These are phyloP conservation scores for Erigeron canadensis DNA, from an alignment of 129 eudicot genomes.

Conservation along the genomic window DNA sequence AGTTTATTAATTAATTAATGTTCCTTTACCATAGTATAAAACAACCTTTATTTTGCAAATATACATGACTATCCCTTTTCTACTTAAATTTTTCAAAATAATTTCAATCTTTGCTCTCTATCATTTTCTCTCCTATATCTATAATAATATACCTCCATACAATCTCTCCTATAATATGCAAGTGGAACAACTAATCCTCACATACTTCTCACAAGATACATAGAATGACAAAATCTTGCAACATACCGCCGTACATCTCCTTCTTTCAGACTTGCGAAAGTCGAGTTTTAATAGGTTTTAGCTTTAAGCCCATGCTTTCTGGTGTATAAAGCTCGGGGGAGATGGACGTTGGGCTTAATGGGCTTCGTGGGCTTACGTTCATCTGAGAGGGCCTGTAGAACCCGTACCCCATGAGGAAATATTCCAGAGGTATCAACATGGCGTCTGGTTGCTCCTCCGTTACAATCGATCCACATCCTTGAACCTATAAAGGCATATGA, in stretches of 20 bases:
- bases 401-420: constrained; percentile 89
- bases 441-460: constrained; percentile 96
- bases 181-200: constrained; percentile 25
- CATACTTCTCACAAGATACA: constrained; percentile 23
- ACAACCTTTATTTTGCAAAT: constrained; percentile 24
- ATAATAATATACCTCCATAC: constrained; percentile 32
- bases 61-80: constrained; percentile 29
- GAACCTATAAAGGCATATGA: constrained; percentile 53
- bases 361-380: constrained; percentile 89
- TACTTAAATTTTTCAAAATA: constrained; percentile 19
- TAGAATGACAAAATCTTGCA: constrained; percentile 36
- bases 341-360: constrained; percentile 82
- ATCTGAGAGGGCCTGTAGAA: constrained; percentile 63
- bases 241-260: constrained; percentile 15
- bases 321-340: constrained; percentile 99
- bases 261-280: constrained; percentile 31
- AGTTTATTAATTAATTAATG: constrained; percentile 21
- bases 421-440: constrained; percentile 89
- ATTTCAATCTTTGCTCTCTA: constrained; percentile 28
- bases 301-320: constrained; percentile 94
- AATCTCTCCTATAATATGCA: constrained; percentile 20
- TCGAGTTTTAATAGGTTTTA: constrained; percentile 89
- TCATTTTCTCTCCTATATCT: constrained; percentile 32
- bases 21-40: constrained; percentile 23
- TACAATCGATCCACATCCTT: constrained; percentile 84